Evolutionary conservation across 345 rosid genomes (phyloP), one percentile per base, ranked within the genome.

Genomic region (Alliaria petiolata): DNA sequence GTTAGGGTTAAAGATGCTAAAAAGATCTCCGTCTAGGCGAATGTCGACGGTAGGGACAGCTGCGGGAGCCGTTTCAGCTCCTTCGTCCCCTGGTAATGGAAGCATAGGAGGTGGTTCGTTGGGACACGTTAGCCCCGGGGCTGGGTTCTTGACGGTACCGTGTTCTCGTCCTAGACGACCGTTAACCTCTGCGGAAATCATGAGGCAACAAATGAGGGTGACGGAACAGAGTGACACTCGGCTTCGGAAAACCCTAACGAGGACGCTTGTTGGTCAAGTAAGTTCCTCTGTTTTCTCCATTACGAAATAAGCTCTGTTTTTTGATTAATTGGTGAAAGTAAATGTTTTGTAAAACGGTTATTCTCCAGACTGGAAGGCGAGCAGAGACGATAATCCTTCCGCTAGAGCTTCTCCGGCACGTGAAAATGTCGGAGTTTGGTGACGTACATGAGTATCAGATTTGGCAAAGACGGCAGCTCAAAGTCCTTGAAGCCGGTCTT

Each of bases 331-430:
- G 7, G 53, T 43, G 20, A 43, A 4, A 43, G 0, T 46, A 5
- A 35, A 22, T 44, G 15, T 65, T 7, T 5, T 11, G 22, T 26
- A 3, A 5, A 22, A 42, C 3, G 58, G 17, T 39, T 45, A 19
- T 14, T 44, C 4, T 22, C 0, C 70, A 95, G 97, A 81, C 84
- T 65, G 93, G 95, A n/a, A 87, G 84, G 74, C 79, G 85, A 73
- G 87, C 89, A 20, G 99, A 95, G 87, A 84, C 96, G 0, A 85
- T 95, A 60, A 85, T 91, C n/a, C 89, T 95, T 11, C 99, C 99
- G 2, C 58, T 95, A 8, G 97, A 95, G 89, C 89, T 95, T 30
- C 88, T 95, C 15, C 93, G 95, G 7, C 95, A 91, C 65, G 77
- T 89, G 64, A 95, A 88, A 75, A 72, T 84, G 15, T 86, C 89